Base-by-base conservation (phyloP, 768 basidiomycete genomes). In the Hortiboletus flavorubellus region DNA sequence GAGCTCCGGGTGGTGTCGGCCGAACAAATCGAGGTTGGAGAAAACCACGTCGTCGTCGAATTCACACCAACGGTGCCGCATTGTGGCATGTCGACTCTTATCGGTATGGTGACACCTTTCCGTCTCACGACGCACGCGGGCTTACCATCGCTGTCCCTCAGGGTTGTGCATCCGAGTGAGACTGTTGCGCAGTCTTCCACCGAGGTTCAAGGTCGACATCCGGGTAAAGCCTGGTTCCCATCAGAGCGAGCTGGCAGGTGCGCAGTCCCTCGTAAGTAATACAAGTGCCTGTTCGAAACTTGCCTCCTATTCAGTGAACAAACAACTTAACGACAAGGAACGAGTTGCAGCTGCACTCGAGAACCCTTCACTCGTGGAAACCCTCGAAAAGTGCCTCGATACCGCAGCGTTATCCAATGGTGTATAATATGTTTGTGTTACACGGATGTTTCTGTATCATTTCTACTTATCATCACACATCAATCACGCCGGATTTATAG, bases 251-350 rank as follows among this genome's bases (percentile, higher is more conserved):
- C 78, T 86, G 53, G 87, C 93, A 49, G 85, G 93, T 93, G 55
- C 35, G 85, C 73, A 37, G 43, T 37, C 31, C 34, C 45, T 23
- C 29, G 39, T 9, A 26, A 15, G 34, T 8, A 2, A 29, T 8
- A 14, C 6, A 31, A 10, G 12, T n/a, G 10, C 9, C 21, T n/a
- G 29, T 53, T 34, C 8, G 4, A n/a, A 23, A 16, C 30, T 45
- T 26, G 14, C 3, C 10, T 49, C 38, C 8, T 12, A 8, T 26
- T 46, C 59, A 96, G 97, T 99, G 11, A 99, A 98, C 73, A 98
- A 98, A 70, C 97, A 99, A 66, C 78, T 99, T 34, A 99, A 99
- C 64, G 97, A 99, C 75, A 99, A 99, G 72, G 97, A 99, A 73
- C 81, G 97, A 39, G 97, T 98, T 2, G 94, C 94, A 26, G 97